These are phyloP conservation scores for Lagerstroemia speciosa DNA, from an alignment of 345 rosid species.

Conservation along the genomic window DNA sequence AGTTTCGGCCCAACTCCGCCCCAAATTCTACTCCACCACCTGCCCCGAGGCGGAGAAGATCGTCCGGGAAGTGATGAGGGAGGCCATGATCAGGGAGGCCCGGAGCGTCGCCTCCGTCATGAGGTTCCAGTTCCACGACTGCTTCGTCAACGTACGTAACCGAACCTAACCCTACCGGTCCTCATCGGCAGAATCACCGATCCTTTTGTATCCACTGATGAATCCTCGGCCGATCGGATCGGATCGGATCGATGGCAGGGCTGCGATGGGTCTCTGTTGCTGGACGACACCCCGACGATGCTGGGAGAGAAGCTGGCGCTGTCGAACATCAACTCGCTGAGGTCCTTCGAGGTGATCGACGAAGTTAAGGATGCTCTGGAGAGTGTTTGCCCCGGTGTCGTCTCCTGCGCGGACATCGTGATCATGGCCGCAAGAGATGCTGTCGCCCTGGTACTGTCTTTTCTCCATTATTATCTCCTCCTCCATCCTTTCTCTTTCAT, in stretches of 20 bases:
- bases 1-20: slow-evolving; percentile 32
- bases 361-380: slow-evolving; percentile 65
- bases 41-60: slow-evolving; percentile 74
- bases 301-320: slow-evolving; percentile 70
- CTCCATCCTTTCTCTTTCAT: background rate
- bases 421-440: slow-evolving; percentile 92
- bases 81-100: slow-evolving; percentile 54
- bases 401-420: slow-evolving; percentile 86
- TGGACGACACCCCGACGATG: slow-evolving; percentile 77
- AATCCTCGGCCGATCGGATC: background rate
- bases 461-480: background rate
- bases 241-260: slow-evolving; percentile 33
- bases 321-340: slow-evolving; percentile 72
- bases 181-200: background rate
- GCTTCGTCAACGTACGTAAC: slow-evolving; percentile 67
- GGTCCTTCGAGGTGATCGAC: slow-evolving; percentile 71
- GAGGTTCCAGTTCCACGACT: slow-evolving; percentile 96
- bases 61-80: slow-evolving; percentile 50
- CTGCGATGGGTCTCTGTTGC: slow-evolving; percentile 74
- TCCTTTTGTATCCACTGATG: background rate
- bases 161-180: background rate
- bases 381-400: slow-evolving; percentile 59
- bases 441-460: slow-evolving; percentile 55
- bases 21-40: slow-evolving; percentile 51
- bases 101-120: slow-evolving; percentile 84